Base-by-base conservation (phyloP, 2,329 filamentous ascomycete species). In the Arthrobotrys entomopaga region DNA sequence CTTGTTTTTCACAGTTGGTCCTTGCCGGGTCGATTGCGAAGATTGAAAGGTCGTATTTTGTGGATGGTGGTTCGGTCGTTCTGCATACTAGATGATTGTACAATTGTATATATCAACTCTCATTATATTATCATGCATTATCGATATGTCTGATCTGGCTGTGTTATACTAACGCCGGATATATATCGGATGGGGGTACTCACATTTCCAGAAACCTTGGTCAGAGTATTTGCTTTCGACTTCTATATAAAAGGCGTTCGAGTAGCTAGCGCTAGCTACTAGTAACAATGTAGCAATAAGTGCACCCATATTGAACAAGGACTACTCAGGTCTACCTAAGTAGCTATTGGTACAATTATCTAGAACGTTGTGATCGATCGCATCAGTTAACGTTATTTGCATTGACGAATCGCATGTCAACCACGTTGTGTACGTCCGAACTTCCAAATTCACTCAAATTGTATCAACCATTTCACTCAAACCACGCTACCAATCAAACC, bases 1-100 rank as follows among this genome's bases (percentile, higher is more conserved):
- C 50, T n/a, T 54, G 59, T 0, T 26, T 43, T n/a, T 57, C 50
- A 38, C 65, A 70, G 7, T 3, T 57, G 0, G 65, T 61, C 8
- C n/a, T 22, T 2, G 16, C 7, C 2, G 49, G 50, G 46, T 69
- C 65, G 49, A 69, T 43, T 2, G 49, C 65, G 57, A 59, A 69
- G 19, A 63, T 24, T 15, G 43, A 42, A 8, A 53, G 53, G 15
- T 53, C 53, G 43, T 66, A 66, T 34, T 58, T 58, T 3, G 16
- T 24, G 11, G 19, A 19, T 0, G 63, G 4, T 19, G 42, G 61
- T 1, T 16, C 42, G 52, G 34, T 43, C 29, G 11, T 58, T 29
- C 56, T 56, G 22, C 63, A 66, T 34, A 66, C 63, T 66, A 50
- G 16, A 8, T 40, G 43, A 48, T 10, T 4, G n/a, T n/a, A n/a